A percentile compares a stretch with the other conserved stretches of the same genome.
Evolutionary conservation across 2,329 filamentous ascomycete genomes (phyloP).

Genomic region (Aspergillus sp.): DNA sequence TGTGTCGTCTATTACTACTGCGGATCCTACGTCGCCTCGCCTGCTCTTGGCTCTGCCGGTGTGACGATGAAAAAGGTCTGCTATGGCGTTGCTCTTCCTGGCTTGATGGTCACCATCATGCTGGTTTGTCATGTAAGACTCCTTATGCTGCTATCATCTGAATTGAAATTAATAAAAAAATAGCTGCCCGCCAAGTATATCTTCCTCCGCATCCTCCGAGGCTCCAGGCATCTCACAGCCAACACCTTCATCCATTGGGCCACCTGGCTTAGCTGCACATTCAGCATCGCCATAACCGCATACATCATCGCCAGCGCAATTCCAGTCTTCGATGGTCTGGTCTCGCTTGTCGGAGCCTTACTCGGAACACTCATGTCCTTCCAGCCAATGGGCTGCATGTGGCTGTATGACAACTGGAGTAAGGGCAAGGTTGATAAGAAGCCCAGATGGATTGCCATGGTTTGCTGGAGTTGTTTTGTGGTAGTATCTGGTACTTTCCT

Average conservation of each 20-base stretch:
- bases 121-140: slow-evolving; percentile 19
- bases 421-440: too few relatives aligned
- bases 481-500: too few relatives aligned
- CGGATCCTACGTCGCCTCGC: slow-evolving; percentile 44
- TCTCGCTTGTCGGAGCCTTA: slow-evolving; percentile 14
- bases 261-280: slow-evolving; percentile 14
- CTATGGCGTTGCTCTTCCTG: slow-evolving; percentile 38
- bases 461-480: too few relatives aligned
- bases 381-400: slow-evolving; percentile 16
- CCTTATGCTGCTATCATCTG: too few relatives aligned
- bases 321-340: slow-evolving; percentile 13
- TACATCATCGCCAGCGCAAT: slow-evolving; percentile 17
- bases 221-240: slow-evolving; percentile 8
- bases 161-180: background rate
- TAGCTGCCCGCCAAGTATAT: slow-evolving; percentile 12
- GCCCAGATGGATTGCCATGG: too few relatives aligned
- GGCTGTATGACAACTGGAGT: slow-evolving; percentile 31
- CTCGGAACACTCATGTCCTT: slow-evolving; percentile 14
- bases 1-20: slow-evolving; percentile 44
- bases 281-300: slow-evolving; percentile 10
- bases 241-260: slow-evolving; percentile 13
- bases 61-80: slow-evolving; percentile 38
- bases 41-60: slow-evolving; percentile 45
- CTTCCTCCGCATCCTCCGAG: slow-evolving; percentile 12
- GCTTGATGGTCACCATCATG: slow-evolving; percentile 24